Evolutionary conservation across 2,329 filamentous ascomycete genomes (phyloP).

Genomic region (Parascedosporium putredinis): DNA sequence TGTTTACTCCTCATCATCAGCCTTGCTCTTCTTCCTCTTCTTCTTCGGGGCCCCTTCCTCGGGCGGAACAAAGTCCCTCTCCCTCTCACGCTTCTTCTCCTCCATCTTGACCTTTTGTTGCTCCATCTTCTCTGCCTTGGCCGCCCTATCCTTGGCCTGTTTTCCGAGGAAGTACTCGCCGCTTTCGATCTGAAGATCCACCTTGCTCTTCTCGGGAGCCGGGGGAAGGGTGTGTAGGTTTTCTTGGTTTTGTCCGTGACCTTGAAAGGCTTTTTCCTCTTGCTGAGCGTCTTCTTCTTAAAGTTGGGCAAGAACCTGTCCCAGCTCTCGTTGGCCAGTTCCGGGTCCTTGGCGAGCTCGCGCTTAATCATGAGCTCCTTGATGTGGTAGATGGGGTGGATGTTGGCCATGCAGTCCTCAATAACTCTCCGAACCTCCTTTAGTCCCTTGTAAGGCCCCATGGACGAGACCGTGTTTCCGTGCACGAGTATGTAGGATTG

Average conservation of each 20-base stretch:
- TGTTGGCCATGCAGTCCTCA: slow-evolving; percentile 93
- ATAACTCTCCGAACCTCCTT: slow-evolving; percentile 86
- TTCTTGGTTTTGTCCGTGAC: slow-evolving; percentile 93
- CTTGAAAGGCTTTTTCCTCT: slow-evolving; percentile 70
- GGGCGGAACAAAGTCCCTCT: slow-evolving; percentile 79
- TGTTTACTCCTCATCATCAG: slow-evolving; percentile 17
- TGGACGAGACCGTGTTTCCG: slow-evolving; percentile 85
- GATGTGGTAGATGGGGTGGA: slow-evolving; percentile 82
- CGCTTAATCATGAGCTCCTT: slow-evolving; percentile 83
- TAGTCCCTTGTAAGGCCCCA: slow-evolving; percentile 86
- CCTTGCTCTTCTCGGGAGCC: slow-evolving; percentile 95
- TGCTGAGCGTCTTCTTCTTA: slow-evolving; percentile 84
- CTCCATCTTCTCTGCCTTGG: slow-evolving; percentile 69
- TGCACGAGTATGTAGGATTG: slow-evolving; percentile 90
- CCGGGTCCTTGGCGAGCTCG: slow-evolving; percentile 81
- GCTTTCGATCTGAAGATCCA: slow-evolving; percentile 94
- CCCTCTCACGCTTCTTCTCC: slow-evolving; percentile 75
- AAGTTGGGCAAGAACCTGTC: slow-evolving; percentile 94
- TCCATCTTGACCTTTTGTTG: slow-evolving; percentile 80
- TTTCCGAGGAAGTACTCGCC: slow-evolving; percentile 95
- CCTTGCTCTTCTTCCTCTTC: slow-evolving; percentile 45
- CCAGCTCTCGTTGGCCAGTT: slow-evolving; percentile 82
- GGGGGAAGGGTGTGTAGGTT: slow-evolving; percentile 96
- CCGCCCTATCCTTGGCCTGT: slow-evolving; percentile 78
- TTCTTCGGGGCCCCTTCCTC: slow-evolving; percentile 59